Evolutionary conservation across 2,329 filamentous ascomycete genomes (phyloP).

Genomic region (Remersonia thermophila): DNA sequence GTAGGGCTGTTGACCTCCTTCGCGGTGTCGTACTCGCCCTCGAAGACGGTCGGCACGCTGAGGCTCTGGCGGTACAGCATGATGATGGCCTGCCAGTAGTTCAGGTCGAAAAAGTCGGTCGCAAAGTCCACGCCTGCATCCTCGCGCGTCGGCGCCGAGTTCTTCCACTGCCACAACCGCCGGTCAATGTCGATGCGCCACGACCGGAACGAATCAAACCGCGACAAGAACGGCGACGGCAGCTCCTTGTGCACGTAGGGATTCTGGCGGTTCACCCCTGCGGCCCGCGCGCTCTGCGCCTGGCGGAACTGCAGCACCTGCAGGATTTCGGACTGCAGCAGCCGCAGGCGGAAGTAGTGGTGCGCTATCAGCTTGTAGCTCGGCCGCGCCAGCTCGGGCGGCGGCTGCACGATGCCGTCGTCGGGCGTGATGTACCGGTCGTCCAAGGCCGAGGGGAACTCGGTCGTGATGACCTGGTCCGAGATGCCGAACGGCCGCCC

Average conservation of each 20-base stretch:
- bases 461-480: slow-evolving; percentile 92
- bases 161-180: slow-evolving; percentile 76
- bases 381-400: slow-evolving; percentile 44
- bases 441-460: slow-evolving; percentile 81
- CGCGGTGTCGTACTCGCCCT: slow-evolving; percentile 59
- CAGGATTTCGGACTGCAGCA: slow-evolving; percentile 88
- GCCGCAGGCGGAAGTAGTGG: slow-evolving; percentile 79
- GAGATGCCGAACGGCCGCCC: slow-evolving; percentile 87
- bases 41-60: slow-evolving; percentile 72
- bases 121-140: slow-evolving; percentile 84
- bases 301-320: slow-evolving; percentile 91
- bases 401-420: slow-evolving; percentile 56
- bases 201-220: slow-evolving; percentile 72
- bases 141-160: slow-evolving; percentile 60
- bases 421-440: slow-evolving; percentile 71
- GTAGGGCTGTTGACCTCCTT: slow-evolving; percentile 52
- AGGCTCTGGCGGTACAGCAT: slow-evolving; percentile 90
- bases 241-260: slow-evolving; percentile 67
- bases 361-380: slow-evolving; percentile 86
- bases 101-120: slow-evolving; percentile 80
- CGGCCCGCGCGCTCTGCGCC: slow-evolving; percentile 61
- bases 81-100: slow-evolving; percentile 96
- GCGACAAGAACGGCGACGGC: slow-evolving; percentile 72
- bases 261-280: slow-evolving; percentile 51
- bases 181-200: slow-evolving; percentile 84